These are phyloP conservation scores for Torrubiella hemipterigena DNA, from an alignment of 2,329 filamentous ascomycete genomes.

Conservation along the genomic window DNA sequence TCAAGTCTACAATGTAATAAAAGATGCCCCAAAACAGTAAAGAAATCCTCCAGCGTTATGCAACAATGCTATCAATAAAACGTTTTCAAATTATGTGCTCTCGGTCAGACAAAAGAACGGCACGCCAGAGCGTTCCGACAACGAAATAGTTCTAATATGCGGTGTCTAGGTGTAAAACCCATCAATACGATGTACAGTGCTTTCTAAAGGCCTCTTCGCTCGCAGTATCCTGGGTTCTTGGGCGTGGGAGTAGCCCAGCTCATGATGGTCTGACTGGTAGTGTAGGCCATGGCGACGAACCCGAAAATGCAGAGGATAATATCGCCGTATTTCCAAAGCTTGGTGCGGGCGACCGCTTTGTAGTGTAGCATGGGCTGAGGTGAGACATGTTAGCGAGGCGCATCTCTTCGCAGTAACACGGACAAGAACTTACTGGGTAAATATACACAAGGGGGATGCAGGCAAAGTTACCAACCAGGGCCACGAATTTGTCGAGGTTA, in stretches of 20 bases:
- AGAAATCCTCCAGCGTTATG: no score
- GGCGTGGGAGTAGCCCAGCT: constrained; percentile 63
- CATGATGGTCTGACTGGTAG: constrained; percentile 71
- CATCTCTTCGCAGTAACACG: no score
- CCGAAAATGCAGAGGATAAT: constrained; percentile 72
- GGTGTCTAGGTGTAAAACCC: no score
- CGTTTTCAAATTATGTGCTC: no score
- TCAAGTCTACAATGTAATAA: no score
- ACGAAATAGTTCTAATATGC: no score
- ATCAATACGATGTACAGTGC: no score
- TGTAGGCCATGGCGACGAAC: constrained; percentile 80
- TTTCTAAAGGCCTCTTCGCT: constrained; percentile 20
- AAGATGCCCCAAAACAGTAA: no score
- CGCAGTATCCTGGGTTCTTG: constrained; percentile 41
- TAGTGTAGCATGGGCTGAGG: constrained; percentile 78
- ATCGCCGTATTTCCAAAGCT: constrained; percentile 58
- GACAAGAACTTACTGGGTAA: constrained; percentile 67
- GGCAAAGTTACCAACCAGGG: constrained; percentile 91
- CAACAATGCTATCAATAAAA: no score
- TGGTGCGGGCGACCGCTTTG: constrained; percentile 61
- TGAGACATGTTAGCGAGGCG: background rate
- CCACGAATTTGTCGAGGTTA: constrained; percentile 94
- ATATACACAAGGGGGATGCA: constrained; percentile 96
- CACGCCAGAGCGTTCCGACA: no score
- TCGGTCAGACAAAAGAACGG: no score